Conservation (phyloP, 2,329 filamentous ascomycete species). For the Botrytis galanthina region DNA sequence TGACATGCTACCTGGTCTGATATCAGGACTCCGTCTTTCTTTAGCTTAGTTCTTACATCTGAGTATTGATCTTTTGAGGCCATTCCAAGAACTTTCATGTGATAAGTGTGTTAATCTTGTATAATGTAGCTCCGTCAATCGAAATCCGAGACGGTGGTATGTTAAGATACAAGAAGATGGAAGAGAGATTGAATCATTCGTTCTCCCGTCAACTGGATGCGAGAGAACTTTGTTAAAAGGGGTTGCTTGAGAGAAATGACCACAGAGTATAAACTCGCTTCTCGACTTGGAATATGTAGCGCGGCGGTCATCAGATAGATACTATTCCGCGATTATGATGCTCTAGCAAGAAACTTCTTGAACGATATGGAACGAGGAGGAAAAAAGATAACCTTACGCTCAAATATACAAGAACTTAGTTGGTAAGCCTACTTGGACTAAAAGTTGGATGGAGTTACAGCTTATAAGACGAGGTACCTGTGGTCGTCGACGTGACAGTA, state of each 20-base stretch:
- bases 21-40: not conserved
- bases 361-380: not conserved
- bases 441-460: not conserved
- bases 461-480: not conserved
- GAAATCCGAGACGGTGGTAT: not conserved
- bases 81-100: not conserved
- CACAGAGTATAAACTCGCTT: not conserved
- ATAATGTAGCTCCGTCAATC: not conserved
- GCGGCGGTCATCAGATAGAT: not conserved
- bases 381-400: not conserved
- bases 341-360: not conserved
- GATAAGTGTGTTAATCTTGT: not conserved
- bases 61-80: not conserved
- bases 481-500: not conserved
- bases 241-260: not conserved
- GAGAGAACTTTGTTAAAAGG: not conserved
- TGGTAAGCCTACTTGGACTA: not conserved
- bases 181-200: too few species aligned
- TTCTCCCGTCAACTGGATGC: not conserved
- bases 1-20: not conserved
- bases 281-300: not conserved
- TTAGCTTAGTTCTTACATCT: not conserved
- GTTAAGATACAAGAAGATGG: not conserved
- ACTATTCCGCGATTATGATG: not conserved
- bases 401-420: not conserved